Percentiles rank a stretch among this genome's conserved stretches.
These are phyloP conservation scores for Coemansia sp. DNA, from an alignment of 371 early-diverging fungal genomes.

Conservation along the genomic window DNA sequence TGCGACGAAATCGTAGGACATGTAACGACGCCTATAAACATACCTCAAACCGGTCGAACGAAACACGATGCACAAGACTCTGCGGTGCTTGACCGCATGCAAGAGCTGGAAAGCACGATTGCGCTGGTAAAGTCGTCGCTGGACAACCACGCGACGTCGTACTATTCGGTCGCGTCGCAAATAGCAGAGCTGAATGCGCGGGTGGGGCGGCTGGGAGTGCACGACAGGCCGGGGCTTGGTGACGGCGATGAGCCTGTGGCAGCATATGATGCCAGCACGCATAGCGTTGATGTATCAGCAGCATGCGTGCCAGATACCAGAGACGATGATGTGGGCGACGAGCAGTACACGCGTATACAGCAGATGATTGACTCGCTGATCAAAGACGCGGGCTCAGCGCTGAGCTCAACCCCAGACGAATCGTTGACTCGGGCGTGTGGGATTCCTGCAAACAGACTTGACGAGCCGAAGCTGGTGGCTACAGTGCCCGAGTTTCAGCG, in stretches of 20 bases:
- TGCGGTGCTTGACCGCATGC: conserved; percentile 30
- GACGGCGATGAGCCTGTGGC: not conserved
- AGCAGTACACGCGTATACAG: conserved; percentile 44
- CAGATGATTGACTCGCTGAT: conserved; percentile 47
- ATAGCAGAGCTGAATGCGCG: conserved; percentile 48
- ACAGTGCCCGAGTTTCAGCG: too few relatives aligned
- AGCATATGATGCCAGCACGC: not conserved
- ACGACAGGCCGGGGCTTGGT: not conserved
- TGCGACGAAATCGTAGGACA: too few relatives aligned
- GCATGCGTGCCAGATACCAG: not conserved
- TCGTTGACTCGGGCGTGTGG: too few relatives aligned
- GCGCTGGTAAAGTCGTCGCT: conserved; percentile 42
- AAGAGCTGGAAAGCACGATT: conserved; percentile 35
- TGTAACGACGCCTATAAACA: not conserved
- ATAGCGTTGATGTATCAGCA: not conserved
- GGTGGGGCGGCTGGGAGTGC: conserved; percentile 20
- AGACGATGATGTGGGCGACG: conserved; percentile 16
- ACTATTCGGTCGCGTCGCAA: conserved; percentile 48
- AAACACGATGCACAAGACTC: not conserved
- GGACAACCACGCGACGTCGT: conserved; percentile 43
- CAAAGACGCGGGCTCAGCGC: conserved; percentile 40
- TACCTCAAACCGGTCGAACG: not conserved
- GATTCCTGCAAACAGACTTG: too few relatives aligned
- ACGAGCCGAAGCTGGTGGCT: too few relatives aligned
- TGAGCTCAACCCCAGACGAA: conserved; percentile 21